Conservation (phyloP, 2,329 filamentous ascomycete genomes). For the Cyclaneusma minus region DNA sequence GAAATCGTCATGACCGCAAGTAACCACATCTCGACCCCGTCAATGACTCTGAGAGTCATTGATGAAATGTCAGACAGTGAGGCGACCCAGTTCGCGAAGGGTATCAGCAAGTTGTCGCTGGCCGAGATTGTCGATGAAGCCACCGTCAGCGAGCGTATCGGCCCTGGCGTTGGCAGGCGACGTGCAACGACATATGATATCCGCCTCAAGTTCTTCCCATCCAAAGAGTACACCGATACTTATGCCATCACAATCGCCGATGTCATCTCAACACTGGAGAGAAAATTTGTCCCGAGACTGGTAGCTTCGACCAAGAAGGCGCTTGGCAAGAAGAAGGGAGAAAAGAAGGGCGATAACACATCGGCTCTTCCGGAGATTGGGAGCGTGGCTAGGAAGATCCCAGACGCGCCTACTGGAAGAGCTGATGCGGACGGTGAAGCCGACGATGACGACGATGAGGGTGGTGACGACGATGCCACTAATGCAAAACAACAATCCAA, state of each 20-base stretch:
- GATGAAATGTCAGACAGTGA: slow-evolving; percentile 53
- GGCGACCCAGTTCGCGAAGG: slow-evolving; percentile 73
- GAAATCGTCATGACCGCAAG: slow-evolving; percentile 98
- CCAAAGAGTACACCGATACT: slow-evolving; percentile 66
- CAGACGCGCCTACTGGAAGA: slow-evolving; percentile 28
- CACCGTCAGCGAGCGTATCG: slow-evolving; percentile 64
- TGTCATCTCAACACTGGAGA: slow-evolving; percentile 66
- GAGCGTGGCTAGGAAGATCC: slow-evolving; percentile 38
- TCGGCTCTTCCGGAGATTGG: slow-evolving; percentile 67
- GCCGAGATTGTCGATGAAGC: slow-evolving; percentile 73
- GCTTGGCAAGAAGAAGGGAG: slow-evolving; percentile 65
- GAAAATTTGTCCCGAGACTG: slow-evolving; percentile 59
- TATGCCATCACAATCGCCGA: slow-evolving; percentile 73
- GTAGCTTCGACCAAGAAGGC: slow-evolving; percentile 58
- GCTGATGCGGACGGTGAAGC: slow-evolving; percentile 28
- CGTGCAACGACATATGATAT: slow-evolving; percentile 79
- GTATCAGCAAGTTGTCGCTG: slow-evolving; percentile 73
- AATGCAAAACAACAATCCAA: slow-evolving; percentile 62
- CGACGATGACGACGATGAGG: slow-evolving; percentile 54
- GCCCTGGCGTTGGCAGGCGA: slow-evolving; percentile 48
- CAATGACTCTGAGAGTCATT: slow-evolving; percentile 72
- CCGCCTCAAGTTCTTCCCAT: slow-evolving; percentile 68
- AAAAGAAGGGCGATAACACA: slow-evolving; percentile 37
- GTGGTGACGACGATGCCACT: slow-evolving; percentile 65
- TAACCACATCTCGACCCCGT: slow-evolving; percentile 73